Evolutionary conservation across 306 rosid genomes (phyloP).

Genomic region (Pyrus pyrifolia): DNA sequence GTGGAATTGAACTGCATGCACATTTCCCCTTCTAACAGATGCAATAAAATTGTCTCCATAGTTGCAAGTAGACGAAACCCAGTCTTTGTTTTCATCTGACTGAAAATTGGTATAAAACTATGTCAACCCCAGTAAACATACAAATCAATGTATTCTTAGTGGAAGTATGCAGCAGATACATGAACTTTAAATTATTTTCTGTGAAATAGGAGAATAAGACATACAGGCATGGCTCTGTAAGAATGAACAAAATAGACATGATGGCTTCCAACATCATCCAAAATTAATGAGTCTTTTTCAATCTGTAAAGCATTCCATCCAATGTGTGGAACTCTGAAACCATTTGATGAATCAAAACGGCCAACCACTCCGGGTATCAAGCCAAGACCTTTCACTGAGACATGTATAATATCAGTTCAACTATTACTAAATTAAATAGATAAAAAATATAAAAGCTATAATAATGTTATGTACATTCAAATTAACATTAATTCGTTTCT

Average conservation of each 20-base stretch:
- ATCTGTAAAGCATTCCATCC: conserved; percentile 95
- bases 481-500: not conserved
- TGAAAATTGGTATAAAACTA: conserved; percentile 14
- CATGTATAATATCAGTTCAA: conserved; percentile 20
- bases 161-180: not conserved
- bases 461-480: not conserved
- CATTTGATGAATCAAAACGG: conserved; percentile 86
- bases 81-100: conserved; percentile 84
- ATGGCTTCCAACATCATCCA: conserved; percentile 71
- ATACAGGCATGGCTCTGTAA: conserved; percentile 83
- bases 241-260: conserved; percentile 96
- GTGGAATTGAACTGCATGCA: conserved; percentile 97
- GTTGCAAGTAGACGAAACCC: conserved; percentile 87
- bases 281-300: conserved; percentile 53
- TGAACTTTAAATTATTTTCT: not conserved
- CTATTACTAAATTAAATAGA: not conserved
- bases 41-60: conserved; percentile 88
- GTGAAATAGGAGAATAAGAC: conserved; percentile 19
- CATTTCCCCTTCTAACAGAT: conserved; percentile 81
- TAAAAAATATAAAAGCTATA: not conserved
- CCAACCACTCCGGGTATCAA: conserved; percentile 89
- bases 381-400: conserved; percentile 91
- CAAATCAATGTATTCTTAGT: conserved; percentile 3
- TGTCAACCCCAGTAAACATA: conserved; percentile 11
- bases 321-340: conserved; percentile 86